Percentiles rank a stretch among this genome's conserved stretches.
Conservation (phyloP, 1,284 basidiomycete genomes). For the Naganishia liquefaciens region DNA sequence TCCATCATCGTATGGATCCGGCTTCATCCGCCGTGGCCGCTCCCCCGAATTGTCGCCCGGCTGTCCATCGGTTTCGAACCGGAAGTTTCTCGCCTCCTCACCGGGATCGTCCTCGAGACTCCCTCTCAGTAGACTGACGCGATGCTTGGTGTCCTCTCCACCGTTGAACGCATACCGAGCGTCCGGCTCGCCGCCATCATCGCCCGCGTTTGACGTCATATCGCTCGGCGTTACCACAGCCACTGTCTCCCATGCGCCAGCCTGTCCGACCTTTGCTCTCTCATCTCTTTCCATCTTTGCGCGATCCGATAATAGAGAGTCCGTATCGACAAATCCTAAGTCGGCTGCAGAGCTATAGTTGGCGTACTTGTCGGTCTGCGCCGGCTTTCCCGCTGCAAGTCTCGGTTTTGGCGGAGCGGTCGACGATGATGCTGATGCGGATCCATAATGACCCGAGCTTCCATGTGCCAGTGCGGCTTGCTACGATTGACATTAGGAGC, state of each 20-base stretch:
- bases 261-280: slow-evolving; percentile 65
- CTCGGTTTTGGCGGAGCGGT: slow-evolving; percentile 46
- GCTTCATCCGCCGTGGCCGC: slow-evolving; percentile 6
- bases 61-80: slow-evolving; percentile 5
- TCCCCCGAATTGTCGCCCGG: neutral
- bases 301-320: slow-evolving; percentile 55
- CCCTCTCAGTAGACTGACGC: slow-evolving; percentile 35
- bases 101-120: slow-evolving; percentile 26
- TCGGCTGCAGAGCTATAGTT: slow-evolving; percentile 85
- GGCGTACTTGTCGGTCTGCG: slow-evolving; percentile 64
- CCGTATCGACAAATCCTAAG: slow-evolving; percentile 74
- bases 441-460: slow-evolving; percentile 38
- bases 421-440: slow-evolving; percentile 50
- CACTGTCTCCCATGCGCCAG: slow-evolving; percentile 82
- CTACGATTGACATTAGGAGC: slow-evolving; percentile 28
- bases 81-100: slow-evolving; percentile 31
- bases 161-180: slow-evolving; percentile 4
- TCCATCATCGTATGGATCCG: slow-evolving; percentile 42
- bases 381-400: slow-evolving; percentile 58
- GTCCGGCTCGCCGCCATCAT: neutral
- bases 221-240: slow-evolving; percentile 39
- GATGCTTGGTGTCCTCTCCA: neutral
- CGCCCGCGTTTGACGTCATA: neutral
- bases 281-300: slow-evolving; percentile 53
- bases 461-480: slow-evolving; percentile 46